phyloP scores from a whole-genome alignment of 768 basidiomycete genomes.

The Rhizopogon salebrosus region DNA sequence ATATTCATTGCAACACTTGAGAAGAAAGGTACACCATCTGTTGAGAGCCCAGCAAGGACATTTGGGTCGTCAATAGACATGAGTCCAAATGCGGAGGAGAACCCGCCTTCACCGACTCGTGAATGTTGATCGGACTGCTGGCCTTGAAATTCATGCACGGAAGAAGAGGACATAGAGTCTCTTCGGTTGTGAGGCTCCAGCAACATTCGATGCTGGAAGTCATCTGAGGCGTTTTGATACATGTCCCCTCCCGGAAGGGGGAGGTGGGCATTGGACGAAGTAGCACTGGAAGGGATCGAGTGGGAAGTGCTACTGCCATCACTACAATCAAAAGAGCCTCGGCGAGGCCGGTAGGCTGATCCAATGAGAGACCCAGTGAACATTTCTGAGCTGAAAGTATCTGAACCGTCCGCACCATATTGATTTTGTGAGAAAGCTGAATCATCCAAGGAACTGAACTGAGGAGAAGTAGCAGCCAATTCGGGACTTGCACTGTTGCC shows the following conservation, averaged over 20 bases:
- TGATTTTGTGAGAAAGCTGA: constrained; percentile 21
- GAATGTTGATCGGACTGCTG: constrained; percentile 9
- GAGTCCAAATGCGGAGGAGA: constrained; percentile 65
- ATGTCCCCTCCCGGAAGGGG: constrained; percentile 31
- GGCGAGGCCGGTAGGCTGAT: constrained; percentile 25
- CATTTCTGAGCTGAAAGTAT: constrained; percentile 2
- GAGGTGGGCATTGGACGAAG: constrained; percentile 48
- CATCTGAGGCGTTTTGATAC: constrained; percentile 24
- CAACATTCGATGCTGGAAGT: constrained; percentile 15
- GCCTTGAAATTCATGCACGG: constrained; percentile 3
- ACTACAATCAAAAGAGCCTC: constrained; percentile 32
- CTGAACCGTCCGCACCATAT: constrained; percentile 17
- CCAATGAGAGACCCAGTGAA: constrained; percentile 19
- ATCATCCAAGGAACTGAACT: constrained; percentile 23
- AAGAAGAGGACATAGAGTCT: constrained; percentile 10
- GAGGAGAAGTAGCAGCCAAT: not conserved
- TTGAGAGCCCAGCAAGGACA: constrained; percentile 56
- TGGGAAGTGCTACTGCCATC: constrained; percentile 41
- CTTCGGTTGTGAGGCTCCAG: constrained; percentile 13
- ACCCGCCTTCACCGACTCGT: constrained; percentile 31
- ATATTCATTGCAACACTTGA: constrained; percentile 22
- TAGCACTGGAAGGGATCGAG: constrained; percentile 48
- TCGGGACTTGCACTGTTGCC: constrained; percentile 12
- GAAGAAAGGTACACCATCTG: constrained; percentile 64
- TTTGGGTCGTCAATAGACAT: constrained; percentile 74